Base-by-base conservation (phyloP, 1,139 yeast genomes). In the Wickerhamiella infanticola region DNA sequence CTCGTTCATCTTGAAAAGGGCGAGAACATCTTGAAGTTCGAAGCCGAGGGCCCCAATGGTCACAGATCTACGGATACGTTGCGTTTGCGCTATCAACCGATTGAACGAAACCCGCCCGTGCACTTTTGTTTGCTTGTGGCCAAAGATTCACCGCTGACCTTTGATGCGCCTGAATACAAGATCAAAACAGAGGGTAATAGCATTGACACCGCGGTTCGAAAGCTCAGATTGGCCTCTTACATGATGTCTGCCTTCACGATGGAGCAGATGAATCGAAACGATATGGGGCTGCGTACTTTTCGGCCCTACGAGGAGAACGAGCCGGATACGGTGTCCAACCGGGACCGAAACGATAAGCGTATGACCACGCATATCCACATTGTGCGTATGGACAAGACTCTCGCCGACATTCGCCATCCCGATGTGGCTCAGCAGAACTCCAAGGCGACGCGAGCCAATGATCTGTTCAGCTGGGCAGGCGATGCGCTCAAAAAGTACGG, bases 241-340 rank as follows among this genome's bases (percentile, higher is more conserved):
- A 62, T 90, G 62, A 85, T 86, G 95, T 88, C 85, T 57, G 95
- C 96, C 0, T 88, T 76, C 60, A 88, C 97, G 0, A 80, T 79
- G 54, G 96, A 90, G 54, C 96, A 88, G 59, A 85, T 90, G 95
- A 64, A 78, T 48, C 66, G 79, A 38, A 72, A 74, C 46, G 93
- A 94, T 0, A 74, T 84, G 56, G 94, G 95, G 27, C 77, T 81
- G 53, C 66, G 97, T 49, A 72, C 82, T 4, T 86, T 86, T 63
- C 77, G 78, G 50, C 81, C 86, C 53, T 80, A 72, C 5, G 95
- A 90, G 55, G 94, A 83, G 56, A 60, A 62, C 49, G 60, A 65
- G 5, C 56, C 58, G 41, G 80, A 77, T 49, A 72, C 83, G 0
- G 58, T 73, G 13, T 71, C 75, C 44, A 58, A 56, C 29, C 68